Conservation (phyloP, 192 early-diverging fungal species). For the Thamnidium elegans region DNA sequence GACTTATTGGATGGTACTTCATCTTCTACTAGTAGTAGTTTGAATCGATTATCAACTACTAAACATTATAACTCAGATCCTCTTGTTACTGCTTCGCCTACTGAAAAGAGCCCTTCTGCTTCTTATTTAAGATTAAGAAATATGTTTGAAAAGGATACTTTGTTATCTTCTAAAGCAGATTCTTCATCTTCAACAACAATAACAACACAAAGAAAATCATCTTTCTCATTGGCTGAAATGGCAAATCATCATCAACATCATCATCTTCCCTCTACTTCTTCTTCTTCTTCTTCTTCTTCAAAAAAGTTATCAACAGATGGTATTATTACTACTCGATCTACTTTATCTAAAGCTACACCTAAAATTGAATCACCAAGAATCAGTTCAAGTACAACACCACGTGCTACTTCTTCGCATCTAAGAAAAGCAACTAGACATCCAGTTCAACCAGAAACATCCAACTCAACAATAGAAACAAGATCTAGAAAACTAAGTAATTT, state of each 20-base stretch:
- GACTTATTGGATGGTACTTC: background rate
- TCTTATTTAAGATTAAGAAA: conserved; percentile 10
- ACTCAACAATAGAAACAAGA: conserved; percentile 3
- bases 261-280: background rate
- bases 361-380: conserved; percentile 15
- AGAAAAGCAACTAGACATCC: conserved; percentile 1
- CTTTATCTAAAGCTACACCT: conserved; percentile 10
- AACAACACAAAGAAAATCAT: conserved; percentile 6
- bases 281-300: background rate
- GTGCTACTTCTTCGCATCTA: background rate
- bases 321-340: conserved; percentile 1
- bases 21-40: background rate
- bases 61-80: background rate
- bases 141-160: conserved; percentile 4
- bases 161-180: background rate
- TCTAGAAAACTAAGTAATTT: conserved; percentile 2
- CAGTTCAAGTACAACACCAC: conserved; percentile 14
- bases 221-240: conserved; percentile 5
- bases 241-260: background rate
- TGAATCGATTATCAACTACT: background rate
- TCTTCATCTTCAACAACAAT: background rate
- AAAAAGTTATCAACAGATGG: background rate
- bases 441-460: background rate
- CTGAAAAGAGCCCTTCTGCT: conserved; percentile 9
- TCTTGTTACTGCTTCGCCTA: background rate